Base-by-base conservation (phyloP, 352 stramenopile genomes). In the Paralagenidium karlingii region DNA sequence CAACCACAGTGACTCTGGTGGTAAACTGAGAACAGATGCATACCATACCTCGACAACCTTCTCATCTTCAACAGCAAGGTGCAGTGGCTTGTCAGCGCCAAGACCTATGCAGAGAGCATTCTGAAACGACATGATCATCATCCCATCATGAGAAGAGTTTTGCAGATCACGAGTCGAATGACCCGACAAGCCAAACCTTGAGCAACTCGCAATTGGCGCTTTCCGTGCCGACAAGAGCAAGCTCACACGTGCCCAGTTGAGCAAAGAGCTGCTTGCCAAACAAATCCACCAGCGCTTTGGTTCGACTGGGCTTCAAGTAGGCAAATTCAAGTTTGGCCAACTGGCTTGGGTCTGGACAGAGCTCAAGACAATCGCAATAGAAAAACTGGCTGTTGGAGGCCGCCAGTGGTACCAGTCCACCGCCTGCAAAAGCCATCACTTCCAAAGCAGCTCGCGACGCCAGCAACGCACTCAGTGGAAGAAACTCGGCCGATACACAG, bases 401-500 rank as follows among this genome's bases (percentile, higher is more conserved):
- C 6, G 16, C 10, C 10, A 40, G 32, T 24, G 13, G 25, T 22
- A 49, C 21, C 26, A 24, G 19, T 0, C 18, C 2, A 37, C 9
- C 19, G 8, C 53, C 53, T 18, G 38, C 31, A 13, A 59, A 63
- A 20, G 53, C 51, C 26, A 70, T 22, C 21, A 57, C 56, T 39
- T 70, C 47, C 3, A 64, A 43, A 0, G 43, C 44, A 0, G 59
- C 48, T 27, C 58, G 47, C 12, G 53, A 58, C 4, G 55, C 59
- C 12, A 70, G 38, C 16, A 63, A 38, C 5, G 56, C 36, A 29
- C 58, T 66, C 8, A 68, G 32, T 11, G 63, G 53, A 3, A 55
- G 51, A 16, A 68, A 58, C 37, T 75, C 63, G 11, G 43, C 45
- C 8, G 49, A 53, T 0, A 48, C 40, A 37, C 49, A 63, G 0